Conservation (phyloP, 73 alveolate species). For the Blepharisma stoltei region DNA sequence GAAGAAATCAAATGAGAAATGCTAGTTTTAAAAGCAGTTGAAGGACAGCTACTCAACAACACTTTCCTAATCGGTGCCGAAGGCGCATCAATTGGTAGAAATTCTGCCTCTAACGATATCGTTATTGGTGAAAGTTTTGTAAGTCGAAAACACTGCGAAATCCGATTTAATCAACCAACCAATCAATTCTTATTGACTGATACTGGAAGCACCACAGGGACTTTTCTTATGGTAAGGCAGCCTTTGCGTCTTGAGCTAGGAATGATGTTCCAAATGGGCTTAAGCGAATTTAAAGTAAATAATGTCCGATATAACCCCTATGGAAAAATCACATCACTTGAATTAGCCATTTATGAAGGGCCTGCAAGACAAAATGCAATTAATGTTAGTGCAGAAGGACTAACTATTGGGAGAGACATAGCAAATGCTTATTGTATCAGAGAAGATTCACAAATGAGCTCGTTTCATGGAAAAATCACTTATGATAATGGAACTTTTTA, state of each 20-base stretch:
- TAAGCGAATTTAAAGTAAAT: constrained; percentile 65
- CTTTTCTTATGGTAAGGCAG: constrained; percentile 61
- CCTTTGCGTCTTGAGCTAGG: constrained; percentile 47
- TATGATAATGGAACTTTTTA: constrained; percentile 46
- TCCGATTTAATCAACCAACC: constrained; percentile 23
- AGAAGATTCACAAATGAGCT: constrained; percentile 71
- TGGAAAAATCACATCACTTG: constrained; percentile 33
- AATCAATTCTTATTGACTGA: constrained; percentile 41
- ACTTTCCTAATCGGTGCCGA: constrained; percentile 56
- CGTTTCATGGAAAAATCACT: constrained; percentile 59
- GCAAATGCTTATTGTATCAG: constrained; percentile 53
- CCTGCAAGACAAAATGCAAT: constrained; percentile 58
- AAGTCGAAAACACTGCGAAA: constrained; percentile 64
- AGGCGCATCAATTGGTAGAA: constrained; percentile 76
- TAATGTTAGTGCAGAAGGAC: constrained; percentile 46
- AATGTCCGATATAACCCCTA: constrained; percentile 38
- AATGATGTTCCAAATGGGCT: constrained; percentile 76
- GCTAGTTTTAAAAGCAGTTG: constrained; percentile 71
- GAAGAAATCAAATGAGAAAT: constrained; percentile 38
- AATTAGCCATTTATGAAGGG: constrained; percentile 65
- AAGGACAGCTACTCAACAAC: constrained; percentile 62
- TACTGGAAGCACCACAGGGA: constrained; percentile 69
- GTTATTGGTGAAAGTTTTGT: constrained; percentile 72
- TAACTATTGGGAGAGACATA: constrained; percentile 66
- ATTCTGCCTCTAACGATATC: constrained; percentile 72